A percentile compares a stretch with the other conserved stretches of the same genome.
These are phyloP conservation scores for Cupressus sempervirens DNA, from an alignment of 75 land plant genomes.

Conservation along the genomic window DNA sequence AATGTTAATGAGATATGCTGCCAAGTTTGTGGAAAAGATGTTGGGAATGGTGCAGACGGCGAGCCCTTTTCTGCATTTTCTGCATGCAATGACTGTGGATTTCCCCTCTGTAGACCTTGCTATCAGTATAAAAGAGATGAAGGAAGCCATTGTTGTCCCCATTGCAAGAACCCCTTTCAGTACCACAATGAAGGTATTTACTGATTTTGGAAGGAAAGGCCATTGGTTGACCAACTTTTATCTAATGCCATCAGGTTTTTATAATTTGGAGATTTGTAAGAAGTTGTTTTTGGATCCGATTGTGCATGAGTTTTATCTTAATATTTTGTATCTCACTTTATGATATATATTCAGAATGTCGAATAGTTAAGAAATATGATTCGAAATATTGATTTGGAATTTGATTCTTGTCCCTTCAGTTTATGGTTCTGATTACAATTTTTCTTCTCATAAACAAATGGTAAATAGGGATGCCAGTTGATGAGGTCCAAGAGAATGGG, in stretches of 20 bases:
- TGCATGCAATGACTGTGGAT: conserved; percentile 62
- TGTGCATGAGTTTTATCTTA: too few relatives aligned
- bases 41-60: conserved; percentile 42
- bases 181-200: conserved; percentile 49
- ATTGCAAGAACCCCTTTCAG: conserved; percentile 68
- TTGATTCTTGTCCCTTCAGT: neutral
- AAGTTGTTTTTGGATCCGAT: too few relatives aligned
- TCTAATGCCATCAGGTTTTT: too few relatives aligned
- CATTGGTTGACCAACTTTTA: neutral
- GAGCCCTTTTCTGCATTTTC: conserved; percentile 56
- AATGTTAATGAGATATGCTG: conserved; percentile 51
- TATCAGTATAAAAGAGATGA: conserved; percentile 70
- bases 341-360: too few relatives aligned
- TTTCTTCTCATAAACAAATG: neutral
- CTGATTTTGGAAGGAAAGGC: too few relatives aligned
- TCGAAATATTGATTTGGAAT: neutral
- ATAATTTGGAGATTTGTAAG: too few relatives aligned
- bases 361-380: too few relatives aligned
- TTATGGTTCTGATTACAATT: neutral
- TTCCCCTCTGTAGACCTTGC: conserved; percentile 70
- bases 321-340: too few relatives aligned
- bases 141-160: conserved; percentile 57
- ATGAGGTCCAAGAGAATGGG: neutral
- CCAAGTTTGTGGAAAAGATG: conserved; percentile 66
- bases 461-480: neutral